These are phyloP conservation scores for Pythium aristosporum DNA, from an alignment of 352 stramenopile genomes.

Conservation along the genomic window DNA sequence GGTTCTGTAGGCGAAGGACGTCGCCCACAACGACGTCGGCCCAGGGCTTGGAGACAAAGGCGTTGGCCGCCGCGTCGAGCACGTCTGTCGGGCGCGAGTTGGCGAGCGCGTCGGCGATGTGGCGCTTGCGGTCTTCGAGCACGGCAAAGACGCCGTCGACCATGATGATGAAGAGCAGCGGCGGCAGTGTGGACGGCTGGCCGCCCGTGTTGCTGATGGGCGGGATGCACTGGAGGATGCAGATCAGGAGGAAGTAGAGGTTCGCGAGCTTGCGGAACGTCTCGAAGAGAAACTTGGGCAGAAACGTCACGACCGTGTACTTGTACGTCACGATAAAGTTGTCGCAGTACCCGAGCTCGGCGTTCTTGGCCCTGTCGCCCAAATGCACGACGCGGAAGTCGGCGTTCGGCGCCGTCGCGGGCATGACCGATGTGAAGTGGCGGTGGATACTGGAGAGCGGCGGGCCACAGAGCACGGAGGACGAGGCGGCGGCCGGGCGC, in stretches of 20 bases:
- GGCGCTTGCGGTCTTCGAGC: constrained; percentile 87
- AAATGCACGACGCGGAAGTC: constrained; percentile 67
- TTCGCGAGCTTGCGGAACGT: constrained; percentile 91
- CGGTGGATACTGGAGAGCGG: background rate
- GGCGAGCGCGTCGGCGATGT: constrained; percentile 78
- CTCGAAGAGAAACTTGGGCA: constrained; percentile 92
- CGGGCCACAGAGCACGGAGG: constrained; percentile 3
- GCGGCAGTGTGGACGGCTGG: constrained; percentile 83
- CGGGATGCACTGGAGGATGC: constrained; percentile 83
- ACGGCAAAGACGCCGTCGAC: constrained; percentile 88
- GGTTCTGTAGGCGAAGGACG: constrained; percentile 76
- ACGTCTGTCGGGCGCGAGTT: constrained; percentile 73
- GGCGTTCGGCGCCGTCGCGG: constrained; percentile 14
- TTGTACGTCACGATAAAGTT: constrained; percentile 93
- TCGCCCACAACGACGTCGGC: constrained; percentile 86
- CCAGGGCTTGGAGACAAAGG: constrained; percentile 67
- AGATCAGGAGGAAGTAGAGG: constrained; percentile 92
- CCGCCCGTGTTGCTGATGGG: constrained; percentile 90
- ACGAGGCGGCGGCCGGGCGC: constrained; percentile 1
- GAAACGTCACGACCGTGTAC: constrained; percentile 87
- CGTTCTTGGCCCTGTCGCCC: constrained; percentile 55
- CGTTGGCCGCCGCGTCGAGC: constrained; percentile 40
- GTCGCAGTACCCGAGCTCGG: constrained; percentile 62
- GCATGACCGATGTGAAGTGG: constrained; percentile 7
- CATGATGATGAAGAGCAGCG: constrained; percentile 89